Evolutionary conservation across 2,329 filamentous ascomycete species (phyloP).

Genomic region (Paracoccidioides brasiliensis): DNA sequence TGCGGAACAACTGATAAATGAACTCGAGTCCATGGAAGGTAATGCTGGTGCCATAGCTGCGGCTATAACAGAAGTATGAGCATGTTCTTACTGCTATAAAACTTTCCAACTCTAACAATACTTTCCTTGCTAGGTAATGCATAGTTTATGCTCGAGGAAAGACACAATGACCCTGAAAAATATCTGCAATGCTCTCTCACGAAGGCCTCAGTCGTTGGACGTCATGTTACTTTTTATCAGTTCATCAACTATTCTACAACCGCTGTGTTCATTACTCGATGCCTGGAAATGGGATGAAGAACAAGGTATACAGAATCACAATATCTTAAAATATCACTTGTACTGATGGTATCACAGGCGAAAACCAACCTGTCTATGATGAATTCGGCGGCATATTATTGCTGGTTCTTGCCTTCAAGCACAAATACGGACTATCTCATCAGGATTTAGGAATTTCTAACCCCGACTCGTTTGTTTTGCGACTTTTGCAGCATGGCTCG

Average conservation of each 20-base stretch:
- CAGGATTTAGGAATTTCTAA: conserved; percentile 40
- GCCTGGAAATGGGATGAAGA: conserved; percentile 54
- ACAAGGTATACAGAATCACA: conserved; percentile 33
- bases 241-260: conserved; percentile 42
- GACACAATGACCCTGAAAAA: conserved; percentile 51
- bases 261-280: conserved; percentile 45
- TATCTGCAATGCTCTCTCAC: conserved; percentile 45
- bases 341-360: conserved; percentile 24
- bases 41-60: conserved; percentile 78
- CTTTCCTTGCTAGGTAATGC: conserved; percentile 31
- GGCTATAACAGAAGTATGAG: conserved; percentile 56
- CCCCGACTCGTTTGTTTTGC: conserved; percentile 43
- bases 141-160: conserved; percentile 44
- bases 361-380: conserved; percentile 53
- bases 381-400: conserved; percentile 51
- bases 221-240: conserved; percentile 49
- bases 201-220: conserved; percentile 43
- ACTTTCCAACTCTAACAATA: background rate
- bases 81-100: conserved; percentile 6
- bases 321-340: conserved; percentile 8
- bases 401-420: conserved; percentile 43
- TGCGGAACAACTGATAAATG: conserved; percentile 61
- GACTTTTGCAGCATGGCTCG: conserved; percentile 36
- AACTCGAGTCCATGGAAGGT: conserved; percentile 80
- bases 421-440: conserved; percentile 42